Base-by-base conservation (phyloP, 371 early-diverging fungal species). In the Phascolomyces articulosus region DNA sequence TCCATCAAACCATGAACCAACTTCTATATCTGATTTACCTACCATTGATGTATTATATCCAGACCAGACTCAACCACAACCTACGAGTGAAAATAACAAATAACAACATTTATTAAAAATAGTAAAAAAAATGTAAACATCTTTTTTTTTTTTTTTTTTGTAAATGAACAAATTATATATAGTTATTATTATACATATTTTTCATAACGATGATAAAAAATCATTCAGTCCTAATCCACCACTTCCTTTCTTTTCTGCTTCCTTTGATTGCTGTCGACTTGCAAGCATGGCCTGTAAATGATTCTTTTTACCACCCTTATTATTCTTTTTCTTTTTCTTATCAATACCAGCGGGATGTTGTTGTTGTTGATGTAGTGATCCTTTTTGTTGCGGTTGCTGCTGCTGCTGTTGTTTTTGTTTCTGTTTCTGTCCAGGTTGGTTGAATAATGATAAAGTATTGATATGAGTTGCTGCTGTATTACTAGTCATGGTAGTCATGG, bases 231-330 rank as follows among this genome's bases (percentile, higher is more conserved):
- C 71, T 27, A 73, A 55, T 15, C 44, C 40, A 27, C 48, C 28
- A 21, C 21, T 11, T 10, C 34, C 58, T 18, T 57, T 40, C 28
- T 29, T 55, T 57, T 34, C 63, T 41, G 51, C 51, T n/a, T 51
- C 51, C 23, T 66, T 55, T 34, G 44, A 44, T n/a, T 74, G 61
- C 38, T 75, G 68, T 2, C 72, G 70, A 49, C 68, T 77, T 10
- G 71, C 68, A 23, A 78, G 38, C 53, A 82, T 51, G 11, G 75
- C 73, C 24, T 77, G 75, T 23, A 82, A 40, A 27, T 69, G 73
- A 60, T 79, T 82, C 74, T 82, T 82, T 54, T 77, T 79, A 9
- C 41, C 38, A 29, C 76, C 74, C 44, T 79, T 79, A 21, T 75
- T 81, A 21, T 75, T 81, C 58, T 69, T 63, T 18, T 47, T 58